A percentile compares a stretch with the other conserved stretches of the same genome.
Conservation (phyloP, 306 rosid species). For the Albizia julibrissin region DNA sequence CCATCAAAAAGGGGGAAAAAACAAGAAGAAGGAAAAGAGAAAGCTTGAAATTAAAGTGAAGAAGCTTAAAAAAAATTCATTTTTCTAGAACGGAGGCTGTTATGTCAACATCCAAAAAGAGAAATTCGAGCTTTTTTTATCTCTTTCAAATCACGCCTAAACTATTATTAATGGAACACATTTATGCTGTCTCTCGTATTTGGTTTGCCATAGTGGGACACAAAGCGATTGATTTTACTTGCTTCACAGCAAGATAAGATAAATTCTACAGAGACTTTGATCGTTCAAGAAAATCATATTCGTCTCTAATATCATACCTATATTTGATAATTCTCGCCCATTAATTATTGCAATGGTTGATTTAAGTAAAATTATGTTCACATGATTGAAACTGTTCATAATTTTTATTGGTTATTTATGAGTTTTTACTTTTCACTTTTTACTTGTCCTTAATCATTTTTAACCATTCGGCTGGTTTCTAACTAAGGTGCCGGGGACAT, state of each 20-base stretch:
- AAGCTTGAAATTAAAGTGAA: not conserved
- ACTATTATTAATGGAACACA: not conserved
- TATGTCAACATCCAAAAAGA: slow-evolving; percentile 15
- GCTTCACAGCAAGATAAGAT: not conserved
- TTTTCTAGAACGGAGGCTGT: not conserved
- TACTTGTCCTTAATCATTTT: not conserved
- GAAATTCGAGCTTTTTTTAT: not conserved
- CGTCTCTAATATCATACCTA: not conserved
- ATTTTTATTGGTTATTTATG: not conserved
- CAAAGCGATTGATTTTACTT: not conserved
- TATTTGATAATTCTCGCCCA: not conserved
- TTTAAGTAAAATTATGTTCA: not conserved
- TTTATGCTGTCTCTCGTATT: not conserved
- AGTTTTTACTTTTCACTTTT: not conserved
- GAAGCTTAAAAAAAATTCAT: not conserved
- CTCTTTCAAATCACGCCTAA: slow-evolving; percentile 2
- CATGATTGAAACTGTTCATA: not conserved
- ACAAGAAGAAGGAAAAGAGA: not conserved
- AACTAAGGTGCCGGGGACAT: not conserved
- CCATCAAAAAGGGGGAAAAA: not conserved
- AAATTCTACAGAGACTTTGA: not conserved
- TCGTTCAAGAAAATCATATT: not conserved
- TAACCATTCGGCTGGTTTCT: not conserved
- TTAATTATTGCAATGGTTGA: not conserved
- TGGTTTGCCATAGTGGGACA: not conserved